Percentiles rank a stretch among this genome's conserved stretches.
Evolutionary conservation across 495 filamentous ascomycete genomes (phyloP).

Genomic region (Bacidia gigantensis): DNA sequence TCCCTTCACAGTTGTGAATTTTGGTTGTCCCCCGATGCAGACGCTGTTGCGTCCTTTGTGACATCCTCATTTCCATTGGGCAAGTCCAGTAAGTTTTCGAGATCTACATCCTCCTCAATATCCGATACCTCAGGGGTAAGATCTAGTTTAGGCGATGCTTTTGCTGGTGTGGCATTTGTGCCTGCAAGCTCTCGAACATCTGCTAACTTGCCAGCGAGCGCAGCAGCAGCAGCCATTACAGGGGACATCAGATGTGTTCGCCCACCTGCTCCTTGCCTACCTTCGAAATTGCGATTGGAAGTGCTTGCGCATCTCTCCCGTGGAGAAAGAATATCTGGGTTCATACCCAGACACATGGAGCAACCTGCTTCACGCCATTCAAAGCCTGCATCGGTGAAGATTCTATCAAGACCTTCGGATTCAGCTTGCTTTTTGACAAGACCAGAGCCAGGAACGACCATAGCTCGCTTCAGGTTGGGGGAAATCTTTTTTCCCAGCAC

Average conservation of each 20-base stretch:
- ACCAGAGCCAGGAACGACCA: slow-evolving; percentile 93
- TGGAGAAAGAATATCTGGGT: slow-evolving; percentile 92
- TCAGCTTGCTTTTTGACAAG: slow-evolving; percentile 91
- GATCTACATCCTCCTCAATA: slow-evolving; percentile 56
- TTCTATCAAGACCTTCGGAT: slow-evolving; percentile 78
- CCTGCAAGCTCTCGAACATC: slow-evolving; percentile 73
- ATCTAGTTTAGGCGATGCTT: slow-evolving; percentile 39
- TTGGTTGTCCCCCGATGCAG: slow-evolving; percentile 54
- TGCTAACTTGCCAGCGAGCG: slow-evolving; percentile 76
- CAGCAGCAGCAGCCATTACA: slow-evolving; percentile 87
- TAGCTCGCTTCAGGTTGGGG: slow-evolving; percentile 74
- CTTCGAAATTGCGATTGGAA: slow-evolving; percentile 96
- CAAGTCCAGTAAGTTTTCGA: slow-evolving; percentile 64
- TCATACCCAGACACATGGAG: slow-evolving; percentile 99
- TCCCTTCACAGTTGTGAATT: slow-evolving; percentile 70
- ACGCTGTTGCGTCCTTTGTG: slow-evolving; percentile 36
- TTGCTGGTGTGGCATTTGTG: slow-evolving; percentile 41
- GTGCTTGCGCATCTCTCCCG: slow-evolving; percentile 85
- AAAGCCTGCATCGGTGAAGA: slow-evolving; percentile 84
- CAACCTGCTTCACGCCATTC: slow-evolving; percentile 98
- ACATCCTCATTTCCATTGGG: slow-evolving; percentile 58
- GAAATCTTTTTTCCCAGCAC: slow-evolving; percentile 79
- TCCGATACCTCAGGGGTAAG: slow-evolving; percentile 48
- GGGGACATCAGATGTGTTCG: slow-evolving; percentile 95
- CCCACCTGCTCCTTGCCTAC: slow-evolving; percentile 83